Conservation (phyloP, 2,329 filamentous ascomycete species). For the Aspergillus sp. region DNA sequence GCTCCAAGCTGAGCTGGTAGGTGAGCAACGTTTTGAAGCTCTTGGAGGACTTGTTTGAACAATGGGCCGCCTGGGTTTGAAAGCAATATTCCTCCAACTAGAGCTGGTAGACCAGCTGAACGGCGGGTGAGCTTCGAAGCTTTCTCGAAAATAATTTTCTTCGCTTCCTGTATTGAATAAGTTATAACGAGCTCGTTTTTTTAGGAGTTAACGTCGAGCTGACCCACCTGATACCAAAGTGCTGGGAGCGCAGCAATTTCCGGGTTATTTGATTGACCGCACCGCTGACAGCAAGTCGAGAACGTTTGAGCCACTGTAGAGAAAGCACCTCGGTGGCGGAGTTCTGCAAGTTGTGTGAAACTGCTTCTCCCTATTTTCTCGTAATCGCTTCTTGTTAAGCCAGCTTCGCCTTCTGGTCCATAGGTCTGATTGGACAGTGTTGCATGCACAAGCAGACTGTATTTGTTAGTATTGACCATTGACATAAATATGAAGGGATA, state of each 20-base stretch:
- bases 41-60: constrained; percentile 42
- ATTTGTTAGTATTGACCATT: constrained; percentile 20
- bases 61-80: constrained; percentile 56
- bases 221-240: constrained; percentile 67
- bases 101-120: constrained; percentile 85
- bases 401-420: constrained; percentile 41
- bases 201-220: not conserved
- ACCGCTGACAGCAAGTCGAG: constrained; percentile 71
- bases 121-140: constrained; percentile 78
- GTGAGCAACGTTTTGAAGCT: constrained; percentile 41
- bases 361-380: constrained; percentile 68
- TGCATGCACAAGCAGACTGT: constrained; percentile 68
- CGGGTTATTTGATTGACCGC: constrained; percentile 52
- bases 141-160: constrained; percentile 71
- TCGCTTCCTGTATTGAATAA: constrained; percentile 43
- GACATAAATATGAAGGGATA: not conserved
- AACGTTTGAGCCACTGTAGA: constrained; percentile 91
- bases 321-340: constrained; percentile 90
- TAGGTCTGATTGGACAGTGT: constrained; percentile 58
- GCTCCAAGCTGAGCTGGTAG: constrained; percentile 30
- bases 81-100: constrained; percentile 76
- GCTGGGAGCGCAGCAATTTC: constrained; percentile 53
- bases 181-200: not conserved
- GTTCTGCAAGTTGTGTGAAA: constrained; percentile 76
- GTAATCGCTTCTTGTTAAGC: constrained; percentile 59